These are phyloP conservation scores for Colletotrichum orchidophilum DNA, from an alignment of 2,329 filamentous ascomycete genomes.

Conservation along the genomic window DNA sequence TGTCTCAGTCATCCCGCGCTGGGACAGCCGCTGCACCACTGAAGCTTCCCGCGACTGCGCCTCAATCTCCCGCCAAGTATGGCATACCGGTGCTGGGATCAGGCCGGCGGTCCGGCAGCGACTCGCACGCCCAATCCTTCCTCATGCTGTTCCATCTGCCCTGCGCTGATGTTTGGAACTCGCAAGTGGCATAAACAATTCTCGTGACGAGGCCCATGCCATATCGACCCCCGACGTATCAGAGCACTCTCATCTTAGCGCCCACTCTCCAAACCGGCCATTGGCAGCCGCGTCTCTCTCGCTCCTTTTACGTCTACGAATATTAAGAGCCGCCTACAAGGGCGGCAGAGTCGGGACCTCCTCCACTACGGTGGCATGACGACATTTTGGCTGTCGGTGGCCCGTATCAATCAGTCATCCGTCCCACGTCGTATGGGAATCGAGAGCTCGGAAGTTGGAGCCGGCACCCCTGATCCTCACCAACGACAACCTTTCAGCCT, in stretches of 20 bases:
- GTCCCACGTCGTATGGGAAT: neutral
- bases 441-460: neutral
- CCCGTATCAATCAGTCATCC: slow-evolving; percentile 8
- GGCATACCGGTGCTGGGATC: slow-evolving; percentile 3
- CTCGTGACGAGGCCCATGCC: slow-evolving; percentile 25
- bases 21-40: slow-evolving; percentile 22
- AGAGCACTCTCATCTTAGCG: neutral
- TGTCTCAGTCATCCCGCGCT: neutral
- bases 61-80: slow-evolving; percentile 15
- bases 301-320: neutral
- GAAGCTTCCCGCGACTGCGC: slow-evolving; percentile 31
- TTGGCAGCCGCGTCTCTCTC: slow-evolving; percentile 11
- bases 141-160: neutral
- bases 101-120: slow-evolving; percentile 17
- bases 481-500: neutral
- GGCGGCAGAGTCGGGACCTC: slow-evolving; percentile 5
- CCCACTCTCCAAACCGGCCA: neutral
- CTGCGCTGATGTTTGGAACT: slow-evolving; percentile 14
- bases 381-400: slow-evolving; percentile 2
- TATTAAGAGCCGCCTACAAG: no score
- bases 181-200: slow-evolving; percentile 24
- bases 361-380: slow-evolving; percentile 11
- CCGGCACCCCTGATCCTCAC: slow-evolving; percentile 18
- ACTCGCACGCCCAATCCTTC: neutral
- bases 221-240: slow-evolving; percentile 14